Conservation (phyloP, 2,329 filamentous ascomycete genomes). For the Apiospora phragmitis region DNA sequence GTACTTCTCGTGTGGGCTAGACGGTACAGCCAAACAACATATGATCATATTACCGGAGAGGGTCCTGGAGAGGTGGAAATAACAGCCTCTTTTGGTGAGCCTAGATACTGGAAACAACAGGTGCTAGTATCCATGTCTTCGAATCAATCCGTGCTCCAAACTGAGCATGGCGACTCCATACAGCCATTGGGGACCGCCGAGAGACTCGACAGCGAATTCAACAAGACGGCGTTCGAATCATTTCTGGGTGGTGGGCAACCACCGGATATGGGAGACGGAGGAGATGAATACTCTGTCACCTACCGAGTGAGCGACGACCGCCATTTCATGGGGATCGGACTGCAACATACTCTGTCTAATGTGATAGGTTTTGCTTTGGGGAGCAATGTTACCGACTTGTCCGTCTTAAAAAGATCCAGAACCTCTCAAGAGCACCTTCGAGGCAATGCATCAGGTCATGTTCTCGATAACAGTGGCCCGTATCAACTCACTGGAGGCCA, state of each 20-base stretch:
- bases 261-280: background rate
- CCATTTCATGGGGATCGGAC: background rate
- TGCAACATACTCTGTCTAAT: background rate
- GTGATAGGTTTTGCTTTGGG: background rate
- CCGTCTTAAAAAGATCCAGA: background rate
- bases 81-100: background rate
- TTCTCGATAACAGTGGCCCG: background rate
- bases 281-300: no score
- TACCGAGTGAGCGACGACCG: background rate
- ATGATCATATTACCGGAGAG: no score
- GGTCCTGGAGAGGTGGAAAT: background rate
- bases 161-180: background rate
- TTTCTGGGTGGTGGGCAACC: background rate
- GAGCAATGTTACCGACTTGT: background rate
- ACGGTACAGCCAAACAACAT: background rate
- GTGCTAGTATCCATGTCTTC: background rate
- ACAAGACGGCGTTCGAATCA: background rate
- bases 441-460: background rate
- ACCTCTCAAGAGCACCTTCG: background rate
- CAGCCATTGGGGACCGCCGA: background rate
- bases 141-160: background rate
- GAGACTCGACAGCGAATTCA: background rate
- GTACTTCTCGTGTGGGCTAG: background rate
- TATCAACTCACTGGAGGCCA: background rate
- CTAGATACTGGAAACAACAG: background rate